Base-by-base conservation (phyloP, 2,329 filamentous ascomycete genomes). In the Nothopassalora personata region DNA sequence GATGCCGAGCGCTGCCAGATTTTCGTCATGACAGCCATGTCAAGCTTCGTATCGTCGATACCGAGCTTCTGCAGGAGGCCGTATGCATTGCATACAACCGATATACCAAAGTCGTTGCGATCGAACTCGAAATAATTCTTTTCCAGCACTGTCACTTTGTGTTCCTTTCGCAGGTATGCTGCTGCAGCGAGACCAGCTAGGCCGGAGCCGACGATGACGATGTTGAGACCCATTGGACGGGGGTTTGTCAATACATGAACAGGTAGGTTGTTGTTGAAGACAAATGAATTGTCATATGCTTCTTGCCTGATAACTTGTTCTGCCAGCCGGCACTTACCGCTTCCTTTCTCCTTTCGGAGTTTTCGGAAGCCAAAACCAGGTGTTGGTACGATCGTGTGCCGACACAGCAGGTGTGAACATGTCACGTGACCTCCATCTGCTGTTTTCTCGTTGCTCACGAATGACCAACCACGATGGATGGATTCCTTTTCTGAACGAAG, bases 61-160 rank as follows among this genome's bases (percentile, higher is more conserved):
- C 56, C 47, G 11, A 46, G 27, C 31, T 61, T 58, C 13, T 61
- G 49, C 2, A 61, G 56, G 6, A 61, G 48, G n/a, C 45, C 55
- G 33, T 49, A 58, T 1, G 59, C 59, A 53, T 61, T 61, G n/a
- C 50, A 45, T 9, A 61, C 51, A 5, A 61, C 53, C 19, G 51
- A 54, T n/a, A 58, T 58, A 23, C 52, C 59, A 27, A 58, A 58
- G 43, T 61, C 59, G 18, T 61, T 53, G 27, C 27, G 33, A 2
- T 48, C 23, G 48, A 61, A 61, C 31, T 58, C 47, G 18, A 61
- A 33, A 18, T 53, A 47, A 33, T 31, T 53, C 34, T 53, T 53
- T 33, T 61, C 59, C 5, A 61, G 48, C 6, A 61, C 13, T 23
- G 59, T 61, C 4, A 61, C 39, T 6, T 39, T 47, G 27, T 58